Percentiles rank a stretch among this genome's conserved stretches.
phyloP scores from a whole-genome alignment of 768 basidiomycete genomes.

The Coprinellus micaceus region DNA sequence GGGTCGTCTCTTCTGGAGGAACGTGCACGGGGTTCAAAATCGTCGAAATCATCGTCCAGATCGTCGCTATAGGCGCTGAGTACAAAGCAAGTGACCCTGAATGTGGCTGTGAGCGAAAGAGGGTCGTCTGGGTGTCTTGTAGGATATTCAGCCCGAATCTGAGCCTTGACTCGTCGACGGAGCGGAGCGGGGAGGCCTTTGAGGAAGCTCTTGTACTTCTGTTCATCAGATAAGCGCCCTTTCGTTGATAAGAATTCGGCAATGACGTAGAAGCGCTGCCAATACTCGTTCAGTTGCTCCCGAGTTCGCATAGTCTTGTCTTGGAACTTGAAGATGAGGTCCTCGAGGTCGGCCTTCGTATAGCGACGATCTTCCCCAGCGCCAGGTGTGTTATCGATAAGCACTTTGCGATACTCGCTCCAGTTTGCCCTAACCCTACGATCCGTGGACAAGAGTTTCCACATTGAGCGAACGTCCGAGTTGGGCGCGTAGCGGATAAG shows the following conservation, averaged over 20 bases:
- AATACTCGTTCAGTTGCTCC: slow-evolving; percentile 10
- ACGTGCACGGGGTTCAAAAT: no score
- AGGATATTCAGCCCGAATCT: slow-evolving; percentile 9
- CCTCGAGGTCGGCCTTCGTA: slow-evolving; percentile 5
- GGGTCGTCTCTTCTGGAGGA: not conserved
- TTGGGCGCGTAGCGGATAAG: not conserved
- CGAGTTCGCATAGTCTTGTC: not conserved
- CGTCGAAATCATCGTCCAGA: not conserved
- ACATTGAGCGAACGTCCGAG: not conserved
- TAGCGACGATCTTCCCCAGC: not conserved
- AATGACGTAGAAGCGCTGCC: not conserved
- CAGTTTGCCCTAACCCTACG: not conserved
- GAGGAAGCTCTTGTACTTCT: slow-evolving; percentile 7
- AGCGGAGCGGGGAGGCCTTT: slow-evolving; percentile 11
- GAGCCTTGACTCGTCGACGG: not conserved
- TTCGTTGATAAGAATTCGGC: not conserved
- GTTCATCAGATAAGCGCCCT: not conserved
- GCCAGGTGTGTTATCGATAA: not conserved
- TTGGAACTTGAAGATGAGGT: not conserved
- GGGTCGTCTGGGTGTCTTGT: slow-evolving; percentile 12
- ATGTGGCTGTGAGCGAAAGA: slow-evolving; percentile 3
- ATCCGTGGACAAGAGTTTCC: not conserved
- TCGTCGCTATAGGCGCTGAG: not conserved
- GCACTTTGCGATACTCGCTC: not conserved
- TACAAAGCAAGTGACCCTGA: slow-evolving; percentile 2